Percentiles rank a stretch among this genome's conserved stretches.
phyloP scores from a whole-genome alignment of 192 early-diverging fungal species.

The Coemansia sp. region DNA sequence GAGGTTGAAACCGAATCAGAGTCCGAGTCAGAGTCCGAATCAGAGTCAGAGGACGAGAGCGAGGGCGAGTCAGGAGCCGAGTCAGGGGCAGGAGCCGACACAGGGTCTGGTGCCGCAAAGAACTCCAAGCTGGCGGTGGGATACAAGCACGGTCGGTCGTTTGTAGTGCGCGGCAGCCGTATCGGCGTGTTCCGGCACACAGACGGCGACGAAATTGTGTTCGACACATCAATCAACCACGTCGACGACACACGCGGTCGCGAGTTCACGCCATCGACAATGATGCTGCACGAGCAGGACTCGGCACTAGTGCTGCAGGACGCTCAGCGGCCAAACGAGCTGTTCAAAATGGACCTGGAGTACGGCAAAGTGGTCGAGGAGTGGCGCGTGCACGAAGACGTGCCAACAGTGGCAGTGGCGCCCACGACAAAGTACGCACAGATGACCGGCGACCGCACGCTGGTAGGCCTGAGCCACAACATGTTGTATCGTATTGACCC shows the following conservation, averaged over 20 bases:
- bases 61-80: constrained; percentile 25
- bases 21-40: constrained; percentile 31
- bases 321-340: constrained; percentile 63
- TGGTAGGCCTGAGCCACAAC: constrained; percentile 81
- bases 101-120: constrained; percentile 8
- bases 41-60: constrained; percentile 36
- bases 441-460: constrained; percentile 68
- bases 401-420: constrained; percentile 67
- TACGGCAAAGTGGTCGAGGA: constrained; percentile 91
- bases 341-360: constrained; percentile 91
- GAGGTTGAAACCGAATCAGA: constrained; percentile 12
- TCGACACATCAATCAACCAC: constrained; percentile 78
- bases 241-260: constrained; percentile 61
- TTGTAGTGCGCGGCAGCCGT: constrained; percentile 83
- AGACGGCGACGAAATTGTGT: constrained; percentile 66
- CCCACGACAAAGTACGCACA: constrained; percentile 79
- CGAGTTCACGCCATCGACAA: constrained; percentile 69
- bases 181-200: constrained; percentile 89
- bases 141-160: constrained; percentile 82
- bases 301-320: constrained; percentile 76
- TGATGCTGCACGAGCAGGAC: constrained; percentile 89
- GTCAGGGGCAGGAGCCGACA: constrained; percentile 24
- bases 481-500: constrained; percentile 88
- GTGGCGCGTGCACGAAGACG: constrained; percentile 80
- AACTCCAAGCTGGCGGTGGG: constrained; percentile 85